Evolutionary conservation across 2,329 filamentous ascomycete species (phyloP), one percentile per base, ranked within the genome.

Genomic region (Colletotrichum sp.): DNA sequence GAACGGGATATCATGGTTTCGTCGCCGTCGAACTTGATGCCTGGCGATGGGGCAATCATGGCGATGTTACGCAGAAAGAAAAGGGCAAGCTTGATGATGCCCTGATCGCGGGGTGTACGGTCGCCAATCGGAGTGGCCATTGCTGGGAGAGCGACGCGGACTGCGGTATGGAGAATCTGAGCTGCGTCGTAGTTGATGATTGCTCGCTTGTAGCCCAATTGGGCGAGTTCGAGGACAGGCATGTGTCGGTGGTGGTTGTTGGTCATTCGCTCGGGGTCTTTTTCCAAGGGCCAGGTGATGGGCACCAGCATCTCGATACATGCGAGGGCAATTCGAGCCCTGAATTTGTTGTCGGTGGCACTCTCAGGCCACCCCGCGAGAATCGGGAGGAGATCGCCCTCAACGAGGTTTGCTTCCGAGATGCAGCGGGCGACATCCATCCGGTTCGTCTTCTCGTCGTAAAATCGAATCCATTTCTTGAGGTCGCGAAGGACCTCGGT

Each of bases 351-450:
- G 63, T 94, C 92, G 75, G 91, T 91, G 5, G 90, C 91, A 77
- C 92, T 93, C 78, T 95, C 93, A 69, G 93, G 91, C 95, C 95
- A 98, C 76, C 92, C 87, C 12, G 95, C 93, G 27, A 99, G 89
- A 78, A 99, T 98, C 71, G 96, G 95, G 72, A 98, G 88, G 72
- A 99, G 86, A 84, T 99, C 97, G 67, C 95, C 95, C 82, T 94
- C 94, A 72, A 98, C 91, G n/a, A 99, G 85, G 82, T 98, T 98
- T 60, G 96, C 94, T 84, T 98, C 96, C 81, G 95, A 93, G 79
- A 98, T 89, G 83, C 96, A 98, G 85, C 97, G 91, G 77, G 96
- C 96, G 75, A 99, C 97, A 82, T 99, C 97, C 89, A 98, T 94
- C 79, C 96, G 94, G 83, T 98, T 98, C 78, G 94, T 92, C 83